Percentiles rank a stretch among this genome's conserved stretches.
These are phyloP conservation scores for Phytophthora vignae DNA, from an alignment of 352 stramenopile species.

Conservation along the genomic window DNA sequence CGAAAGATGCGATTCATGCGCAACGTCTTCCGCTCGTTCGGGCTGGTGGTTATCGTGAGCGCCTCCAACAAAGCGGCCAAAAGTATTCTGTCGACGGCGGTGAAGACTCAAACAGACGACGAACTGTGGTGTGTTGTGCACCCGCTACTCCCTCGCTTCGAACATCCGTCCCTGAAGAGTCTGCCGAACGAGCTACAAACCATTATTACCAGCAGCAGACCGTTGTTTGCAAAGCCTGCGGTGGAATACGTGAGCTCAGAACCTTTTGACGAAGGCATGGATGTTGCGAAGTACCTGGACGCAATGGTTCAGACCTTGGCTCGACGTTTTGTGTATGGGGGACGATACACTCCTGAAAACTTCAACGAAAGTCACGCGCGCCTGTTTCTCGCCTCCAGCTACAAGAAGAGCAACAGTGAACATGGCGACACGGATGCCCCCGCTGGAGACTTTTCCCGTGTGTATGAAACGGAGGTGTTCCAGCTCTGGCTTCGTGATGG, in stretches of 20 bases:
- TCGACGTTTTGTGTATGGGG: background rate
- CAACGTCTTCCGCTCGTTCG: conserved; percentile 6
- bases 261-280: background rate
- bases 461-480: background rate
- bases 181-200: background rate
- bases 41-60: background rate
- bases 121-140: background rate
- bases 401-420: background rate
- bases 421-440: background rate
- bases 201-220: background rate
- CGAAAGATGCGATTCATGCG: background rate
- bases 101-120: background rate
- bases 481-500: background rate
- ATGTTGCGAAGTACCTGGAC: background rate
- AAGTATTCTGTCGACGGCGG: background rate
- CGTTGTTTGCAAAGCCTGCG: background rate
- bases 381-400: background rate
- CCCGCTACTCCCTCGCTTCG: background rate
- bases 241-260: background rate
- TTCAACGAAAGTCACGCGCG: background rate
- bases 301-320: background rate
- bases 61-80: background rate
- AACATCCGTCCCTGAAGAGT: background rate
- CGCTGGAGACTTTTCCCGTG: background rate
- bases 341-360: background rate